Base-by-base conservation (phyloP, 1,139 yeast genomes). In the Insectozyma bohioensis region DNA sequence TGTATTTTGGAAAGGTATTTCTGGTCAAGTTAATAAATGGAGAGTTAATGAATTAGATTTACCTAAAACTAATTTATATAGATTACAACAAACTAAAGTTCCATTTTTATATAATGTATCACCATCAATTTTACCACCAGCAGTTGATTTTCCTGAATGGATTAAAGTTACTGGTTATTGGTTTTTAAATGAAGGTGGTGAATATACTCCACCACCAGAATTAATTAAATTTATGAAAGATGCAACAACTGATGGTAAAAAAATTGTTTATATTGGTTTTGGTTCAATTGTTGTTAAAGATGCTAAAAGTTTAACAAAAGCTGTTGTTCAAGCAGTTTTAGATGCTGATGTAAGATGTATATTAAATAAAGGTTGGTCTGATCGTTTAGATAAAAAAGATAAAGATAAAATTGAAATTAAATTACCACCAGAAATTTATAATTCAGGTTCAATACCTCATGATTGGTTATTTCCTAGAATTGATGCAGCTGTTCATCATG, bases 401-500 rank as follows among this genome's bases (percentile, higher is more conserved):
- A 38, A 43, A 18, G 36, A 42, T 12, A 37, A 37, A 21, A 50
- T 72, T 6, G 85, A 80, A 43, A 55, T 78, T 12, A 74, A 64
- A 19, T 58, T 86, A n/a, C 96, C 96, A 0, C 63, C 68, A 0
- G 79, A 80, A 42, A 73, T 90, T 3, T 85, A 63, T 52, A 79
- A 78, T 43, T 64, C 85, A 9, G 92, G 92, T 4, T 56, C 81
- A 9, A 68, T 86, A 13, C 96, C 97, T 1, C 98, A 90, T 54
- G 96, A 88, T 56, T 92, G 97, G 97, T 63, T 90, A 27, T 90
- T 90, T 58, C 85, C 92, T 0, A 78, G 76, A 43, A 67, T 92
- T 26, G 96, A 90, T 58, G 97, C 92, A 0, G 95, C 95, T 1
- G 96, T 90, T 4, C 98, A 90, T 51, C 98, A 90, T 56, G 98